Evolutionary conservation across 1,284 basidiomycete species (phyloP).

Genomic region (Mycena sp.): DNA sequence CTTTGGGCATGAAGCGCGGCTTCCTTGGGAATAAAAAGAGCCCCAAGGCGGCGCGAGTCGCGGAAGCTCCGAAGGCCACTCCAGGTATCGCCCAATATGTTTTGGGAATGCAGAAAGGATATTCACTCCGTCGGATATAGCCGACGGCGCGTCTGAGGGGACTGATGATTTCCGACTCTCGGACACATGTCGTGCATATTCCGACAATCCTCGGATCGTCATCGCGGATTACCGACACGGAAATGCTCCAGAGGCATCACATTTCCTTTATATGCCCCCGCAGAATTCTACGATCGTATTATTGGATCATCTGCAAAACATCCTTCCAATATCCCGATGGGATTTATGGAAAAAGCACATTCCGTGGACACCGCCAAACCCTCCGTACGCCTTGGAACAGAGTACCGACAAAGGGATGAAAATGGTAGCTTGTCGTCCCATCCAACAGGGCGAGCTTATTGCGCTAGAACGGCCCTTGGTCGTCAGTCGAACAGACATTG

Average conservation of each 20-base stretch:
- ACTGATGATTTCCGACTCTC: conserved; percentile 9
- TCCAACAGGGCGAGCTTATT: conserved; percentile 14
- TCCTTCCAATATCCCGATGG: conserved; percentile 12
- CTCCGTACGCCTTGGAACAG: conserved; percentile 11
- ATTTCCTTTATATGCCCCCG: conserved; percentile 13
- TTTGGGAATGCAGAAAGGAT: too few species aligned
- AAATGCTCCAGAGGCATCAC: conserved; percentile 15
- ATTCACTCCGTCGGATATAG: too few species aligned
- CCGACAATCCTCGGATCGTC: conserved; percentile 14
- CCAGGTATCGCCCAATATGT: too few species aligned
- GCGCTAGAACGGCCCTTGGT: conserved; percentile 14
- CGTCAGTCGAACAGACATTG: conserved; percentile 16
- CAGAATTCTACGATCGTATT: conserved; percentile 5
- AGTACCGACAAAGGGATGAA: conserved; percentile 13
- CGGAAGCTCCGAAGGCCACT: too few species aligned
- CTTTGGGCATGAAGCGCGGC: too few species aligned
- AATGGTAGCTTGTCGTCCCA: conserved; percentile 16
- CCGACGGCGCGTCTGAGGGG: too few species aligned
- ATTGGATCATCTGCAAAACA: conserved; percentile 18
- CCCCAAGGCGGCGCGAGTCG: too few species aligned
- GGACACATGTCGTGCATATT: conserved; percentile 17
- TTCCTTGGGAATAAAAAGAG: too few species aligned
- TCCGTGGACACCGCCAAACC: neutral
- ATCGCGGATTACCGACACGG: conserved; percentile 16
- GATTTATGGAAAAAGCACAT: conserved; percentile 9